Evolutionary conservation across 1,284 basidiomycete species (phyloP), one percentile per base, ranked within the genome.

Genomic region (Ustilago loliicola): DNA sequence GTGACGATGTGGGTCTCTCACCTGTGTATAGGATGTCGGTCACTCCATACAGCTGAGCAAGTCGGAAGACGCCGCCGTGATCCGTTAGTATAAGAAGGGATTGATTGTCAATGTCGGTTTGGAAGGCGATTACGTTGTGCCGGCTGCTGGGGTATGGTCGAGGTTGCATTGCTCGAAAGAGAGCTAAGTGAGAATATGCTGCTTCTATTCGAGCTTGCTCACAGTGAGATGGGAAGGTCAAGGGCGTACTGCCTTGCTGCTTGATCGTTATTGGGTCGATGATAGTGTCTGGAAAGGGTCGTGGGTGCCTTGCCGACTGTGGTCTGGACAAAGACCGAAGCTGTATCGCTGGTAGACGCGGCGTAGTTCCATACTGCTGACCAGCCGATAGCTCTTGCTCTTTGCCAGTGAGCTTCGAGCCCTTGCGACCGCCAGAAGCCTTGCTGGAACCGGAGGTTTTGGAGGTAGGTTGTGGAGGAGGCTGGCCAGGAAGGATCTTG

Each of bases 181-280:
- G 68, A 1, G 61, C 56, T 6, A 76, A 57, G 9, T 67, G 64
- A 1, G 73, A 76, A 25, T 76, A 76, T 0, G 61, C 58, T n/a
- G 57, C 64, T 38, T 76, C 50, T 9, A 57, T 42, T 0, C 58
- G 48, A 1, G 19, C 25, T n/a, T 45, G 60, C 3, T 48, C 38
- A 3, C 11, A 10, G 0, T 15, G 25, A 10, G n/a, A 30, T 2
- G 25, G 6, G 1, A 21, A 21, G 5, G 30, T 25, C 11, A 53
- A 9, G 2, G 63, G 21, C 6, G 15, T 45, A 10, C 32, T 23
- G 10, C 47, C 61, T 29, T 63, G 67, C 54, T 66, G 68, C n/a
- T 52, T 27, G 9, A 65, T 48, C 7, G 61, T 32, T 5, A 65
- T 40, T 0, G 68, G 73, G 27, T 76, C 68, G 21, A 51, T 10